phyloP scores from a whole-genome alignment of 2,329 filamentous ascomycete species.

The Beauveria australis region DNA sequence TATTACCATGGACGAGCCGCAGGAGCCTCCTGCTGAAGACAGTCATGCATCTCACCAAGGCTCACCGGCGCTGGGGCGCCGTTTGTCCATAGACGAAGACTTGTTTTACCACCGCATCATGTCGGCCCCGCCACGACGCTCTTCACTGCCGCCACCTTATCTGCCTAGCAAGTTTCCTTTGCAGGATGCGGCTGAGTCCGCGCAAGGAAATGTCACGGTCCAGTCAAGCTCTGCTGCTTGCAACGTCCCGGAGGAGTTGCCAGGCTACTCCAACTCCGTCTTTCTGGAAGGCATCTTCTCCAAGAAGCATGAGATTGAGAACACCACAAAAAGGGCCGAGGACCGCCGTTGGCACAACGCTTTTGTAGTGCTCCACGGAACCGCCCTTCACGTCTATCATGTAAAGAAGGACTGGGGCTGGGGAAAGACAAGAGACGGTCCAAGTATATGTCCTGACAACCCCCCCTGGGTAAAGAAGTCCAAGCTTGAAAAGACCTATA shows the following conservation, averaged over 20 bases:
- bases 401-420: slow-evolving; percentile 50
- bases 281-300: slow-evolving; percentile 48
- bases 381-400: slow-evolving; percentile 57
- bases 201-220: not conserved
- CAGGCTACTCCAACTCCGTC: slow-evolving; percentile 50
- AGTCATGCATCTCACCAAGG: slow-evolving; percentile 19
- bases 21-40: slow-evolving; percentile 23
- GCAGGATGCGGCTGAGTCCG: not conserved
- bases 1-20: slow-evolving; percentile 26
- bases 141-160: slow-evolving; percentile 41
- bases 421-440: slow-evolving; percentile 38
- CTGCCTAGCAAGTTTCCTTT: slow-evolving; percentile 19
- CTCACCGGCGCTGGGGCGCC: slow-evolving; percentile 32
- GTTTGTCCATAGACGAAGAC: slow-evolving; percentile 48
- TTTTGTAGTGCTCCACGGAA: slow-evolving; percentile 59
- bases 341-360: slow-evolving; percentile 57
- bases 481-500: slow-evolving; percentile 58
- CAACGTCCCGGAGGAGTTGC: slow-evolving; percentile 38
- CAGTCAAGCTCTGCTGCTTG: slow-evolving; percentile 1
- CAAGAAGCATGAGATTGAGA: slow-evolving; percentile 58
- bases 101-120: slow-evolving; percentile 45
- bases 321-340: slow-evolving; percentile 53
- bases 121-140: slow-evolving; percentile 34
- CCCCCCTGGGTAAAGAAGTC: slow-evolving; percentile 45
- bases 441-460: slow-evolving; percentile 40